These are phyloP conservation scores for Amanita subjunquillea DNA, from an alignment of 768 basidiomycete genomes.

Conservation along the genomic window DNA sequence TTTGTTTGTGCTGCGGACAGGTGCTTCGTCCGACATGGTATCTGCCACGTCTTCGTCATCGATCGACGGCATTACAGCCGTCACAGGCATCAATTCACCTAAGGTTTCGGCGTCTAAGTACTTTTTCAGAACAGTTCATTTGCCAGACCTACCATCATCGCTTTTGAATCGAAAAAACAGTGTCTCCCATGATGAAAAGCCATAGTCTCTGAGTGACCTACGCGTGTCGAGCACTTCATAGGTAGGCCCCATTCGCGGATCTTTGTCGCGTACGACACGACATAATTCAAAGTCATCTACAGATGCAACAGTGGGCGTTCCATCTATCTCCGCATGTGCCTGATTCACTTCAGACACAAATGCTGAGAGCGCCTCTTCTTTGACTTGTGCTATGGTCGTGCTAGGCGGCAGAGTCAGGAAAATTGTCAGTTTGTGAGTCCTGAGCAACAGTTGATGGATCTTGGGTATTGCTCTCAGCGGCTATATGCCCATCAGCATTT, in stretches of 20 bases:
- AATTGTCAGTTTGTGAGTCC: slow-evolving; percentile 63
- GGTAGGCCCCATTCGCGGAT: slow-evolving; percentile 16
- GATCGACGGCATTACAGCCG: slow-evolving; percentile 46
- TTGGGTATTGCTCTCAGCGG: slow-evolving; percentile 48
- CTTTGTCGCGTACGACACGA: slow-evolving; percentile 39
- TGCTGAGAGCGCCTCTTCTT: slow-evolving; percentile 53
- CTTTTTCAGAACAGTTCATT: too few species aligned
- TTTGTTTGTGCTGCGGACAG: slow-evolving; percentile 29
- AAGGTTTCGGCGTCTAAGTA: not conserved
- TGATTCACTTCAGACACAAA: slow-evolving; percentile 38
- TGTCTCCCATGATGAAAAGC: slow-evolving; percentile 54
- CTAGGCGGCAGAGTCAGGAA: slow-evolving; percentile 46
- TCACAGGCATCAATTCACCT: slow-evolving; percentile 55
- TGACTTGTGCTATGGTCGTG: slow-evolving; percentile 46
- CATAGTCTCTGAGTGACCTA: slow-evolving; percentile 34
- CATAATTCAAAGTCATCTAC: slow-evolving; percentile 57
- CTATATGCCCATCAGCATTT: slow-evolving; percentile 12
- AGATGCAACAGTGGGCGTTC: slow-evolving; percentile 24
- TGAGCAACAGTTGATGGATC: slow-evolving; percentile 58
- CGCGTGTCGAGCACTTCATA: slow-evolving; percentile 43
- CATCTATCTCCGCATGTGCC: slow-evolving; percentile 16
- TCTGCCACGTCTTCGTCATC: slow-evolving; percentile 47
- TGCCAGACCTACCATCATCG: slow-evolving; percentile 36
- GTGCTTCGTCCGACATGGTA: slow-evolving; percentile 10
- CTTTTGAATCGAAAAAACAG: slow-evolving; percentile 63